Conservation (phyloP, 2,329 filamentous ascomycete species). For the Fusarium sp. region DNA sequence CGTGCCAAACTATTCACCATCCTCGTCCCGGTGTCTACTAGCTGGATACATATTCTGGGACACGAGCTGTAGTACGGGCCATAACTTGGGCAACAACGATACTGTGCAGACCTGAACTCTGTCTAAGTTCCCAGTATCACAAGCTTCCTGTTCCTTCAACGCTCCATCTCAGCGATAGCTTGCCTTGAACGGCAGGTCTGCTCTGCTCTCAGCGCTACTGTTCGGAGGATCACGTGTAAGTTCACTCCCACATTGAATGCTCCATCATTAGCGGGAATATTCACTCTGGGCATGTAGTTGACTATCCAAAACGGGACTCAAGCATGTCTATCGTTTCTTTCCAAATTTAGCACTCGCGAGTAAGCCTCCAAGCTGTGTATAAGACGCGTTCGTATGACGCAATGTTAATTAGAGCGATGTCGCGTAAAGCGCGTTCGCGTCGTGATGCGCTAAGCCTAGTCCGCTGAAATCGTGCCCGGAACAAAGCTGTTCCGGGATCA, state of each 20-base stretch:
- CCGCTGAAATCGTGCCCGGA: accelerated
- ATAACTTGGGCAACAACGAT: too few species aligned
- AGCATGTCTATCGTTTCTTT: background rate
- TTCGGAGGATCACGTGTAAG: background rate
- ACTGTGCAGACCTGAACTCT: background rate
- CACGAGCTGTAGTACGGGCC: background rate
- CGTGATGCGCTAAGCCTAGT: background rate
- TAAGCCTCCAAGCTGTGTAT: background rate
- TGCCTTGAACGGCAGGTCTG: background rate
- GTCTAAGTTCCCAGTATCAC: background rate
- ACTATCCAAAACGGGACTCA: background rate
- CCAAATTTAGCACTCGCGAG: background rate
- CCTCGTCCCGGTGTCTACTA: background rate
- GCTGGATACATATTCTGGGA: background rate
- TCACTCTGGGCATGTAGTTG: background rate
- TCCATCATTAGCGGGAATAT: background rate
- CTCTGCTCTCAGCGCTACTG: background rate
- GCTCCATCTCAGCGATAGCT: background rate
- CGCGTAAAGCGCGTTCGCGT: background rate
- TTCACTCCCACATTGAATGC: background rate
- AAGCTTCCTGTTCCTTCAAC: background rate
- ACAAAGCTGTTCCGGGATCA: background rate
- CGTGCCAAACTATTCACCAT: background rate
- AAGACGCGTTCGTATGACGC: background rate
- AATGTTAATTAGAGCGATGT: background rate